A percentile compares a stretch with the other conserved stretches of the same genome.
phyloP scores from a whole-genome alignment of 441 rosid species.

The Gossypium lobatum region DNA sequence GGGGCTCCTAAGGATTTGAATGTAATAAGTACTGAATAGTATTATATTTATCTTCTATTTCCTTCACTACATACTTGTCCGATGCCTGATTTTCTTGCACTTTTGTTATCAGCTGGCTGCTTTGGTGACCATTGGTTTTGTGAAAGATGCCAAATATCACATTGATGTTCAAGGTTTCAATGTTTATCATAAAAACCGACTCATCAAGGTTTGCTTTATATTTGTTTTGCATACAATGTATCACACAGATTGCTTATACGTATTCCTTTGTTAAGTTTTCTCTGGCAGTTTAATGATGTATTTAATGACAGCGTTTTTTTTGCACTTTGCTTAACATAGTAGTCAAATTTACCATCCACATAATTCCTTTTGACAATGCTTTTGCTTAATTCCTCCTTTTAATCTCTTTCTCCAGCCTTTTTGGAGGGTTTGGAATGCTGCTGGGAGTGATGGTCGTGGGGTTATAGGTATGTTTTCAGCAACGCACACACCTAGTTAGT shows the following conservation, averaged over 20 bases:
- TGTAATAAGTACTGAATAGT: slow-evolving; percentile 28
- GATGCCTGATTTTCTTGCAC: too few species aligned
- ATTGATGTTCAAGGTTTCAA: slow-evolving; percentile 93
- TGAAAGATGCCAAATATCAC: slow-evolving; percentile 86
- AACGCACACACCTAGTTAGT: background rate
- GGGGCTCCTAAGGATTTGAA: slow-evolving; percentile 37
- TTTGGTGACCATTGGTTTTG: slow-evolving; percentile 81
- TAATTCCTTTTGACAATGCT: background rate
- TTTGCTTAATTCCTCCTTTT: background rate
- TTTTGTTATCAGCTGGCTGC: slow-evolving; percentile 56
- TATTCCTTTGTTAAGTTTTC: background rate
- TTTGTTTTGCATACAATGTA: background rate
- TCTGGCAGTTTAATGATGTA: background rate
- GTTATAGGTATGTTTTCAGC: slow-evolving; percentile 56
- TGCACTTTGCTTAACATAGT: background rate
- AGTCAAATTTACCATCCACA: background rate
- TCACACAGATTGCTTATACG: background rate
- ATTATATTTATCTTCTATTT: background rate
- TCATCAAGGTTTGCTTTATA: slow-evolving; percentile 62
- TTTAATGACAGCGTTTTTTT: too few species aligned
- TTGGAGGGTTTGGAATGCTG: slow-evolving; percentile 97
- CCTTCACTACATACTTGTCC: too few species aligned
- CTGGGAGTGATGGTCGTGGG: slow-evolving; percentile 94
- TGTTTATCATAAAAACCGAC: slow-evolving; percentile 92
- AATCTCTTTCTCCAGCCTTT: slow-evolving; percentile 57